Evolutionary conservation across 192 early-diverging fungal species (phyloP).

Genomic region (Mortierella antarctica): DNA sequence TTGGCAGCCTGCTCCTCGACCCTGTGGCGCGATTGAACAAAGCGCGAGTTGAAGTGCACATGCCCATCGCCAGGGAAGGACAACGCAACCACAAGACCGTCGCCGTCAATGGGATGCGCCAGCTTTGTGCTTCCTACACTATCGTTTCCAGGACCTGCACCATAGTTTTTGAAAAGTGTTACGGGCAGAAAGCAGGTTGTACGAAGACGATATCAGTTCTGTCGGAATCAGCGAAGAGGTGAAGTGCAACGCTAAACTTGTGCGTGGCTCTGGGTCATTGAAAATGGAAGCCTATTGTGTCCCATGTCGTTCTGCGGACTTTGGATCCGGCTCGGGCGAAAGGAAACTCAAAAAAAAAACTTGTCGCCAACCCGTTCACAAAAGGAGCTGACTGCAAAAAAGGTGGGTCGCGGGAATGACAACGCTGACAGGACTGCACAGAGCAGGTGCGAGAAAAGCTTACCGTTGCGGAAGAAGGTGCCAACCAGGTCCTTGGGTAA

Average conservation of each 20-base stretch:
- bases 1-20: slow-evolving; percentile 36
- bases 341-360: slow-evolving; percentile 1
- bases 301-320: too few relatives aligned
- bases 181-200: neutral
- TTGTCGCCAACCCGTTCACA: too few relatives aligned
- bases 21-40: slow-evolving; percentile 44
- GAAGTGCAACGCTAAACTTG: too few relatives aligned
- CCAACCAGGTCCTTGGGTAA: slow-evolving; percentile 42
- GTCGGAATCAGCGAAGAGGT: too few relatives aligned
- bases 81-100: slow-evolving; percentile 35
- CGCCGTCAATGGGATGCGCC: slow-evolving; percentile 45
- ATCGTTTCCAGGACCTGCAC: slow-evolving; percentile 41
- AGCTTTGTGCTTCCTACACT: slow-evolving; percentile 28
- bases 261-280: too few relatives aligned
- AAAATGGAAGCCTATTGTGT: too few relatives aligned
- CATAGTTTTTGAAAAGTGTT: neutral
- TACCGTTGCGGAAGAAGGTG: slow-evolving; percentile 56
- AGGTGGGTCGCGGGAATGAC: neutral
- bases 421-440: neutral
- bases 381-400: neutral
- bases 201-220: neutral
- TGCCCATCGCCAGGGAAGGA: slow-evolving; percentile 42
- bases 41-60: slow-evolving; percentile 51
- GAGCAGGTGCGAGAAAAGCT: neutral
- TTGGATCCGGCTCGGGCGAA: neutral